Evolutionary conservation across 2,329 filamentous ascomycete genomes (phyloP).

Genomic region (Exophiala dermatitidis): DNA sequence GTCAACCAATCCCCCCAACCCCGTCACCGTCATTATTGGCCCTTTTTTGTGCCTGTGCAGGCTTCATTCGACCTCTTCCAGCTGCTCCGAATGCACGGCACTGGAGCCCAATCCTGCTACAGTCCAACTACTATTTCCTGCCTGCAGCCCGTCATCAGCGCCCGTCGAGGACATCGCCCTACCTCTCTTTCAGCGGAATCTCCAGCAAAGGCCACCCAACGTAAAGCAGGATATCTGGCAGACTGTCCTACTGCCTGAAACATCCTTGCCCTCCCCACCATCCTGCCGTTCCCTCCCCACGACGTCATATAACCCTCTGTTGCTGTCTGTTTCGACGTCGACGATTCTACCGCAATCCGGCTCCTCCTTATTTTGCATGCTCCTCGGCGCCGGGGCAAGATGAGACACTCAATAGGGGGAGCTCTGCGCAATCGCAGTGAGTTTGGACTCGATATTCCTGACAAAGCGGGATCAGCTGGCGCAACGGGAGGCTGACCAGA

Average conservation of each 20-base stretch:
- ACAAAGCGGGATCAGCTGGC: neutral
- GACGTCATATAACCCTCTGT: conserved; percentile 15
- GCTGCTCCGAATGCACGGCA: too few relatives aligned
- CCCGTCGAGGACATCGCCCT: too few relatives aligned
- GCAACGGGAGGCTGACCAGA: neutral
- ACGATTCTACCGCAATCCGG: neutral
- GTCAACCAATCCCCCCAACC: too few relatives aligned
- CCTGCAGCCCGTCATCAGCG: too few relatives aligned
- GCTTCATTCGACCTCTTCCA: too few relatives aligned
- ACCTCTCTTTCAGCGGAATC: too few relatives aligned
- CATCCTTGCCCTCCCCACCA: conserved; percentile 1
- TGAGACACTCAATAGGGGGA: conserved; percentile 25
- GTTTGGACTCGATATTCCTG: neutral
- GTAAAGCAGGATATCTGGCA: neutral
- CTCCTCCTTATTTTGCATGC: conserved; percentile 5
- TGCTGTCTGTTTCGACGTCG: neutral
- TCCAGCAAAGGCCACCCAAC: too few relatives aligned
- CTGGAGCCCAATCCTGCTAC: too few relatives aligned
- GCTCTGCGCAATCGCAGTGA: conserved; percentile 25
- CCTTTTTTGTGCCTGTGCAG: too few relatives aligned
- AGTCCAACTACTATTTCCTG: too few relatives aligned
- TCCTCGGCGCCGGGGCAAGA: conserved; percentile 8
- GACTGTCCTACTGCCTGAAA: neutral
- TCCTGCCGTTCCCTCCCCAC: conserved; percentile 4
- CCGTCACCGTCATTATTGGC: too few relatives aligned